phyloP scores from a whole-genome alignment of 768 basidiomycete genomes.

The Suillus cothurnatus region DNA sequence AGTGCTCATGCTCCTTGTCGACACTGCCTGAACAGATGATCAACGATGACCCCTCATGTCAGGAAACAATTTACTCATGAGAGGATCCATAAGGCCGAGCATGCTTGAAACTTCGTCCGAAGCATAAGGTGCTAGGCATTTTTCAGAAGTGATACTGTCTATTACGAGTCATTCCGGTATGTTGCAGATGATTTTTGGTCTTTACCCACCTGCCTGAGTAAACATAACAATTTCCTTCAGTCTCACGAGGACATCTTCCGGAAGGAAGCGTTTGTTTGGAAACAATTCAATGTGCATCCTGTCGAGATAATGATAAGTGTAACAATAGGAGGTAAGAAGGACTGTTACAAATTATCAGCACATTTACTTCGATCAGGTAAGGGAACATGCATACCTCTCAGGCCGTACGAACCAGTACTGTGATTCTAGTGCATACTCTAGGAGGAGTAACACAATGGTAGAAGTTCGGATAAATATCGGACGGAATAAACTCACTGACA shows the following conservation, averaged over 20 bases:
- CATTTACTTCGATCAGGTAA: background rate
- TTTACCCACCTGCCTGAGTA: slow-evolving; percentile 10
- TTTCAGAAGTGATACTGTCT: slow-evolving; percentile 43
- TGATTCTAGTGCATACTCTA: slow-evolving; percentile 10
- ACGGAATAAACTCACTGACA: slow-evolving; percentile 5
- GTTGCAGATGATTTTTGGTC: background rate
- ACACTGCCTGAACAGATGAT: background rate
- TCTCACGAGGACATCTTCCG: background rate
- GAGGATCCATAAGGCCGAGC: slow-evolving; percentile 27
- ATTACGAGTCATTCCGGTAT: background rate
- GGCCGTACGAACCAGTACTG: slow-evolving; percentile 10
- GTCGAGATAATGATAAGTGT: background rate
- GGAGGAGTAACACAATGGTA: background rate
- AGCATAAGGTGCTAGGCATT: slow-evolving; percentile 40
- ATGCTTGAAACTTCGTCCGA: slow-evolving; percentile 39
- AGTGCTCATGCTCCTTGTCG: background rate
- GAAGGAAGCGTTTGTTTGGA: slow-evolving; percentile 23
- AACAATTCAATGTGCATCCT: slow-evolving; percentile 9
- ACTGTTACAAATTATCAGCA: background rate
- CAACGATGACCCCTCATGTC: background rate
- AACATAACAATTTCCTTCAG: slow-evolving; percentile 9
- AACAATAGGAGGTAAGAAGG: background rate
- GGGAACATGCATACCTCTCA: background rate
- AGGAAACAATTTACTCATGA: slow-evolving; percentile 31
- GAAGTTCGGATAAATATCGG: too few species aligned